Evolutionary conservation across 148 eudicot species (phyloP).

Genomic region (Nyssa sinensis): DNA sequence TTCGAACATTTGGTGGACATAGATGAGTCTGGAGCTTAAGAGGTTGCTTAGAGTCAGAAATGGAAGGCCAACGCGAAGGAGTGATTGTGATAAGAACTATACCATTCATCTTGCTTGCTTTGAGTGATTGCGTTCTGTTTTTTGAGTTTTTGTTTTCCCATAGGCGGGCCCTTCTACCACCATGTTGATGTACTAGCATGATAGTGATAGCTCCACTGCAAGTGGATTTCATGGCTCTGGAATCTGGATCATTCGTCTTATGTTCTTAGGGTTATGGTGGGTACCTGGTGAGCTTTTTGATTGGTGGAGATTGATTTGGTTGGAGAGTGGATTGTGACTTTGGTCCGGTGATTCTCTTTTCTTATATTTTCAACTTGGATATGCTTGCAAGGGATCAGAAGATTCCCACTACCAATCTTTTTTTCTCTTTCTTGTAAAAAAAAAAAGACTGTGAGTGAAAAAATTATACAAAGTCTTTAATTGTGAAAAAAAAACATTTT

Average conservation of each 20-base stretch:
- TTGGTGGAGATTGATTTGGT: not conserved
- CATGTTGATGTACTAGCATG: not conserved
- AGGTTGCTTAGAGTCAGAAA: constrained; percentile 12
- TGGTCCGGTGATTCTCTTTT: not conserved
- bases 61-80: constrained; percentile 16
- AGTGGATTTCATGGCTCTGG: no score
- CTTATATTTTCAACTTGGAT: not conserved
- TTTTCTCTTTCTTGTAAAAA: no score
- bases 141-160: not conserved
- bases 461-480: no score
- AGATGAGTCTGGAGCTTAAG: constrained; percentile 8
- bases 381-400: not conserved
- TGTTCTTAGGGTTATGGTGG: no score
- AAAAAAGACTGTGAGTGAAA: no score
- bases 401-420: no score
- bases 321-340: not conserved
- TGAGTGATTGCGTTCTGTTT: not conserved
- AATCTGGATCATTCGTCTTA: no score
- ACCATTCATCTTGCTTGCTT: constrained; percentile 15
- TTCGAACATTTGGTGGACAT: constrained; percentile 8
- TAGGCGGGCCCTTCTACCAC: not conserved
- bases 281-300: no score
- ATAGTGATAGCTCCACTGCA: not conserved
- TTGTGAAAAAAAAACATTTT: no score
- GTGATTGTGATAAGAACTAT: constrained; percentile 2